These are phyloP conservation scores for Aspergillus aculeatinus DNA, from an alignment of 2,329 filamentous ascomycete species.

Conservation along the genomic window DNA sequence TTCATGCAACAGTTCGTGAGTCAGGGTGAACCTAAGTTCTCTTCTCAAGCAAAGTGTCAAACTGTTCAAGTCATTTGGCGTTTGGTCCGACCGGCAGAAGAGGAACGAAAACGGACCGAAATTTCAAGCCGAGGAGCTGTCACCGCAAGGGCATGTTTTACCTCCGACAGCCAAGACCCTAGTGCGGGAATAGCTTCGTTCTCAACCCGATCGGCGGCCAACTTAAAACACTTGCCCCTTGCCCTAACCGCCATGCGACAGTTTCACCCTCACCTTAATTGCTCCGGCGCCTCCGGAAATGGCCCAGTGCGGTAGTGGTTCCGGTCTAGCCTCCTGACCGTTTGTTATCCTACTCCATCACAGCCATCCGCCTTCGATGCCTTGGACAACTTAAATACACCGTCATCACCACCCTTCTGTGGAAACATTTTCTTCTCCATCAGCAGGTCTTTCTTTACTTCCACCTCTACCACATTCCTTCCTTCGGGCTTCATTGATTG, in stretches of 20 bases:
- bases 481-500: slow-evolving; percentile 13
- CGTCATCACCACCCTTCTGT: not conserved
- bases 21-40: not conserved
- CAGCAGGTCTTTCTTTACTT: slow-evolving; percentile 2
- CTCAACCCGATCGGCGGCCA: slow-evolving; percentile 2
- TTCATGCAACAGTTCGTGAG: not conserved
- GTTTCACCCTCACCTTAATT: slow-evolving; percentile 8
- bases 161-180: slow-evolving; percentile 7
- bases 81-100: not conserved
- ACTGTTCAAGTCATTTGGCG: not conserved
- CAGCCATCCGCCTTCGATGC: not conserved
- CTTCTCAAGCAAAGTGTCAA: not conserved
- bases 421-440: not conserved
- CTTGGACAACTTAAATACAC: not conserved
- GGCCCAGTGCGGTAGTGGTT: not conserved
- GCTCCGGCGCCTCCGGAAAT: slow-evolving; percentile 1
- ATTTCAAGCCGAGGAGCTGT: not conserved
- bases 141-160: not conserved
- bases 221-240: slow-evolving; percentile 8
- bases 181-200: not conserved
- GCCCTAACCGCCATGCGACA: slow-evolving; percentile 1
- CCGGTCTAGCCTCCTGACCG: not conserved
- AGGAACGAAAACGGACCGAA: not conserved
- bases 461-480: not conserved
- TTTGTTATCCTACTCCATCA: not conserved